Base-by-base conservation (phyloP, 2,329 filamentous ascomycete species). In the Sarocladium brachiariae region DNA sequence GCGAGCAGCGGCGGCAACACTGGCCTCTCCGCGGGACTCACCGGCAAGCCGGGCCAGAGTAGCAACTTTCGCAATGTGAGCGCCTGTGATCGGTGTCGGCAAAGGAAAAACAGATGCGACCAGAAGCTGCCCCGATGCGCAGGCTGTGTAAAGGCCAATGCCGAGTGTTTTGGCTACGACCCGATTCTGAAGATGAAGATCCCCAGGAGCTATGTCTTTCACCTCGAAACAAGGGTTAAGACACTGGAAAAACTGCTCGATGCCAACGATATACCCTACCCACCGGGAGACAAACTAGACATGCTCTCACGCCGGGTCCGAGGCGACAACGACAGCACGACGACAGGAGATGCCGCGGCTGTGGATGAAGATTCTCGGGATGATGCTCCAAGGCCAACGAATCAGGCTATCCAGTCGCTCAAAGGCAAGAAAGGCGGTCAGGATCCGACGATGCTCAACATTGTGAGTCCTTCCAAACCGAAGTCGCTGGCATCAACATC, bases 121-220 rank as follows among this genome's bases (percentile, higher is more conserved):
- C 92, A 96, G 75, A 85, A 86, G 57, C 77, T 97, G 54, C 92
- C 92, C 8, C 89, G 87, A 60, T 97, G 92, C 66, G 85, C 87
- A 37, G 89, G 88, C 58, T 97, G 92, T 69, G 89, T 91, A 65
- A 96, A 96, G 71, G 91, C 88, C n/a, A 80, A 81, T 52, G 88
- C 95, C 41, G 85, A 87, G 57, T 97, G 93, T 66, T 89, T 96
- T 48, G 92, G 92, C 55, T 96, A 96, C 67, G 92, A 97, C 65
- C 91, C 92, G 30, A 96, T 96, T 62, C 95, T 89, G 21, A 96
- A 96, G 75, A 84, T 88, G 63, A 90, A 96, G 70, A 96, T 97
- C 52, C 92, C 92, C 47, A 81, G 91, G 68, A 90, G 85, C 74
- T 96, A 84, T 71, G 89, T 97, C 46, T 96, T 87, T 70, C 97